A percentile compares a stretch with the other conserved stretches of the same genome.
phyloP scores from a whole-genome alignment of 768 basidiomycete species.

The Collybia nuda region DNA sequence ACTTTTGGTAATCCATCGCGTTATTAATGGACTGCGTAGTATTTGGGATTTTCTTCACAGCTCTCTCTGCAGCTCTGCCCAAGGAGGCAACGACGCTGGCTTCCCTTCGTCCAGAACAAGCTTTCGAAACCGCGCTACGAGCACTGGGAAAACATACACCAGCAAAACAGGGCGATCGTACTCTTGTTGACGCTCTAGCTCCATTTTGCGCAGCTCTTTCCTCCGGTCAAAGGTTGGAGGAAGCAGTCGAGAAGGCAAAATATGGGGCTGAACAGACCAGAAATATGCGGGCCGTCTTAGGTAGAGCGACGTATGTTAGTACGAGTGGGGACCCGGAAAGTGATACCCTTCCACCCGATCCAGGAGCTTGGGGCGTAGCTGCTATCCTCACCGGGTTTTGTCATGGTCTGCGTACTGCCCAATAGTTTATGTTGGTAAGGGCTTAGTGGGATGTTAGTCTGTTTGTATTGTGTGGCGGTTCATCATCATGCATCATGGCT shows the following conservation, averaged over 20 bases:
- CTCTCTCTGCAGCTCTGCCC: conserved; percentile 26
- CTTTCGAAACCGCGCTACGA: background rate
- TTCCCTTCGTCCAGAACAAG: no score
- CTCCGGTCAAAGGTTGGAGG: conserved; percentile 15
- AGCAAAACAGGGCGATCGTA: conserved; percentile 55
- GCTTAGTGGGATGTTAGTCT: no score
- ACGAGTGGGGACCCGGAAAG: conserved; percentile 22
- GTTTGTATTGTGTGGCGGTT: no score
- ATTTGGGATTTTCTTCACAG: conserved; percentile 43
- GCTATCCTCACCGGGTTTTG: conserved; percentile 39
- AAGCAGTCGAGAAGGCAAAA: conserved; percentile 35
- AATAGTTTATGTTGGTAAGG: no score
- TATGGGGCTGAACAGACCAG: conserved; percentile 47
- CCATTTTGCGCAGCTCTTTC: conserved; percentile 42
- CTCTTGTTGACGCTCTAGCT: conserved; percentile 51
- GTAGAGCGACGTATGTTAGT: conserved; percentile 49
- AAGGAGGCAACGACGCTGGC: background rate
- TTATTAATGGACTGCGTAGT: conserved; percentile 22
- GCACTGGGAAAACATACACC: conserved; percentile 43
- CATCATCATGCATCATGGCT: no score
- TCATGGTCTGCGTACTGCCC: conserved; percentile 12
- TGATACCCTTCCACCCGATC: conserved; percentile 43
- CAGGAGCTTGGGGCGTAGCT: conserved; percentile 55
- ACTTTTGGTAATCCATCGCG: background rate
- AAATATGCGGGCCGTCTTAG: conserved; percentile 45